Evolutionary conservation across 306 rosid genomes (phyloP), one percentile per base, ranked within the genome.

Genomic region (Prinsepia uniflora): DNA sequence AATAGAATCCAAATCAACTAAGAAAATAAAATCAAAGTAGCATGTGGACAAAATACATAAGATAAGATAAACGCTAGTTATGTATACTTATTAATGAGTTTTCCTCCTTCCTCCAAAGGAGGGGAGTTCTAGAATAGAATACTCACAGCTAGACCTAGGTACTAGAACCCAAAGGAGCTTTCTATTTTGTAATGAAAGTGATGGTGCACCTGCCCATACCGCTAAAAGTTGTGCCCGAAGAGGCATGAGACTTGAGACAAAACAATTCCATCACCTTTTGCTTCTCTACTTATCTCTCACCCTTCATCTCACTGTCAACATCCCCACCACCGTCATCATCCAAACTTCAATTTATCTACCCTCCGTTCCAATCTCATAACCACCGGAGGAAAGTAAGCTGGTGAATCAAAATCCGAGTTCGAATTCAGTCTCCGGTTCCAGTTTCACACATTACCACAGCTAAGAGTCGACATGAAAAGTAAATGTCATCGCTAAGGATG

Each of bases 161-260:
- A 30, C 36, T 30, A 30, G 13, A 70, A 67, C 43, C 57, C 62
- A 60, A 61, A 66, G 70, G 65, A 66, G 4, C 45, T 75, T 75
- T 66, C 67, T 30, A 36, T 75, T 36, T 43, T 12, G 60, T 17
- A 22, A 19, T 36, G 78, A 75, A 71, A 66, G 47, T 42, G 75
- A 71, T 45, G 68, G 18, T 6, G 61, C 55, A 42, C 14, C 54
- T 6, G 52, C 64, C 52, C 14, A 34, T n/a, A 58, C 42, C 63
- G 46, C 47, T 20, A 8, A 13, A 19, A 70, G 24, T 22, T 1
- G 0, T 20, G 10, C 42, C 61, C 7, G 13, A 34, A 12, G 36
- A 46, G 42, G 44, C 10, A 15, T 48, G 10, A 18, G 30, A 24
- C 30, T 24, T 24, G 30, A 24, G 72, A 79, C 64, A 57, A 65